Evolutionary conservation across 1,284 basidiomycete genomes (phyloP).

Genomic region (Puccinia horiana): DNA sequence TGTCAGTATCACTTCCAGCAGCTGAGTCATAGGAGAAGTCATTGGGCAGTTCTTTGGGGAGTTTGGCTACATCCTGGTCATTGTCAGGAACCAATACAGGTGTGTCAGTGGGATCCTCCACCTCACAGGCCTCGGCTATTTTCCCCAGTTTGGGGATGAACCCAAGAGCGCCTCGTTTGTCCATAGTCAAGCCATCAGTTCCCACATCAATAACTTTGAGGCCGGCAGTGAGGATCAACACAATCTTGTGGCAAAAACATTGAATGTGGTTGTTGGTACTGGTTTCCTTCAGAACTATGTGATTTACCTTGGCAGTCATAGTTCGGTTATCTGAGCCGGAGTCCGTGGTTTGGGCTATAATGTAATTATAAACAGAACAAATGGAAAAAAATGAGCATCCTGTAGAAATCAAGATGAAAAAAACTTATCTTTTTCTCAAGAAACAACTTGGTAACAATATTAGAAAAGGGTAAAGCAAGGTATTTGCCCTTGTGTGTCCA

Average conservation of each 20-base stretch:
- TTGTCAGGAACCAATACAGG: no score
- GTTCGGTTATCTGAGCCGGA: background rate
- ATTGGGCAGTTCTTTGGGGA: no score
- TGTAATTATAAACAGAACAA: background rate
- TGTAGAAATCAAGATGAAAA: background rate
- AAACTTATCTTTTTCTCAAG: background rate
- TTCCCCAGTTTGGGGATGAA: background rate
- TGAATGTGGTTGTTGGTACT: background rate
- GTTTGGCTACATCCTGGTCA: no score
- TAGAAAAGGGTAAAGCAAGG: background rate
- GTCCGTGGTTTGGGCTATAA: background rate
- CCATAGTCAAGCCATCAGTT: background rate
- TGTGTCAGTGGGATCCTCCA: no score
- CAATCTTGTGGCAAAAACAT: background rate
- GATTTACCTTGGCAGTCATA: background rate
- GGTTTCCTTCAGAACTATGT: background rate
- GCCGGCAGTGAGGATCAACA: background rate
- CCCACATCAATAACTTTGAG: background rate
- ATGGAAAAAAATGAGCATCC: background rate
- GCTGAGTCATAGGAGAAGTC: background rate
- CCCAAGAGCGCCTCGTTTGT: background rate
- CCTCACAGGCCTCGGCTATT: background rate
- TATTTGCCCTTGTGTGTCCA: conserved; percentile 6
- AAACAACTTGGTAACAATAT: background rate
- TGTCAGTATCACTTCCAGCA: background rate